These are phyloP conservation scores for Globisporangium mamillatum DNA, from an alignment of 352 stramenopile species.

Conservation along the genomic window DNA sequence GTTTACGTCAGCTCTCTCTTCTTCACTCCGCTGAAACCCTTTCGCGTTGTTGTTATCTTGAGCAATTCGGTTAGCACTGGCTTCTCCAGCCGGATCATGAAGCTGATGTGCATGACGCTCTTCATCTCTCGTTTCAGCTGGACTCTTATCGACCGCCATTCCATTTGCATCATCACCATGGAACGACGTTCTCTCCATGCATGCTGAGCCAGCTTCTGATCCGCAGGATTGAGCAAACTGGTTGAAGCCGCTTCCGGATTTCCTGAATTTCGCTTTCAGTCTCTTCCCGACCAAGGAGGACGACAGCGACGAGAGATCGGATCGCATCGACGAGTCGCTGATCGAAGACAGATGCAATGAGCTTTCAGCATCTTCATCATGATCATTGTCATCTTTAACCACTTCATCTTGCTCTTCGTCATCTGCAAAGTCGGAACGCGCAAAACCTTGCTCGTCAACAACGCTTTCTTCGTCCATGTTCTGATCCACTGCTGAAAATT, in stretches of 20 bases:
- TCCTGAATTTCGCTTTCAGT: conserved; percentile 7
- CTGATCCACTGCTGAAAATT: not conserved
- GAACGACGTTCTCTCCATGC: not conserved
- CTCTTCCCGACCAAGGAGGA: conserved; percentile 42
- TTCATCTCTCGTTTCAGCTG: not conserved
- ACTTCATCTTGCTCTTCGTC: not conserved
- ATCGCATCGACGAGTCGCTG: conserved; percentile 37
- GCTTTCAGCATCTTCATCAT: conserved; percentile 32
- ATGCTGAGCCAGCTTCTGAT: not conserved
- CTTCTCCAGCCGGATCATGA: not conserved
- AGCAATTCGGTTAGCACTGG: not conserved
- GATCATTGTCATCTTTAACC: conserved; percentile 13
- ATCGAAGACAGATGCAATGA: conserved; percentile 67
- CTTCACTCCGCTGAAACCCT: conserved; percentile 5
- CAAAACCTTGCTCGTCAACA: not conserved
- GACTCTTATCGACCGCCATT: not conserved
- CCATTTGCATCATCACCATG: not conserved
- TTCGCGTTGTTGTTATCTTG: not conserved
- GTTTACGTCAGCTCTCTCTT: conserved; percentile 14
- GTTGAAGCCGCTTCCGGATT: not conserved
- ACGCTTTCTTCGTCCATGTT: not conserved
- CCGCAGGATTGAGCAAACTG: not conserved
- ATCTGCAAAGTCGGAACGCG: not conserved
- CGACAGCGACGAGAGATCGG: conserved; percentile 63
- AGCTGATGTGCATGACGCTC: not conserved